Base-by-base conservation (phyloP, 73 alveolate species). In the Uronychia binucleata region DNA sequence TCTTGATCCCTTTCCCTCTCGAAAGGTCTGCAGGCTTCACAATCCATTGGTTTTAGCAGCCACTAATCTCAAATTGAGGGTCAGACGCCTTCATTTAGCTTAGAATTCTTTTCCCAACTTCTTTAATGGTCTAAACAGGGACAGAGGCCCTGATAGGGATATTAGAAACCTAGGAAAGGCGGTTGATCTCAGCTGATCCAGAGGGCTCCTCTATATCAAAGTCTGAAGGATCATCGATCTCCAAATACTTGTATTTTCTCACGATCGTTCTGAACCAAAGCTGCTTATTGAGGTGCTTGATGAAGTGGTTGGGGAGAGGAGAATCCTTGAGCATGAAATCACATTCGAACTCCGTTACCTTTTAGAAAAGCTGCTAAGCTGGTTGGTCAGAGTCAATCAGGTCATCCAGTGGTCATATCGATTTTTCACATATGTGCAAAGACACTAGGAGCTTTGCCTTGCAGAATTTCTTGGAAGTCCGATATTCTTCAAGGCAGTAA, bases 11-110 rank as follows among this genome's bases (percentile, higher is more conserved):
- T 67, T 28, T 67, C 13, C 78, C 78, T 67, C 78, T 67, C 5
- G 78, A 67, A 1, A 67, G 30, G 26, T 67, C 78, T 13, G 34
- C 78, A 13, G 78, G 78, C 26, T 67, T 67, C 29, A 67, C 78
- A 13, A 67, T 67, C 34, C 29, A 67, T 46, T 46, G 19, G 67
- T 46, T 46, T 19, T 5, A 46, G 19, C 5, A 11, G n/a, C 67
- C 67, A 46, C 19, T 46, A 11, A 46, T 46, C 19, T 46, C 67
- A 46, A 46, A 46, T 19, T 46, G 19, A 19, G 67, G 67, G 19
- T 19, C 19, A 11, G 5, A 11, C 19, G 5, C 67, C 67, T 46
- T 46, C 19, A 46, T 11, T 46, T 11, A 19, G 5, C n/a, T 19
- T 19, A 46, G 19, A 46, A 46, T 19, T 19, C 19, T 46, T 46